A percentile compares a stretch with the other conserved stretches of the same genome.
These are phyloP conservation scores for Lactuca sativa DNA, from an alignment of 129 eudicot species.

Conservation along the genomic window DNA sequence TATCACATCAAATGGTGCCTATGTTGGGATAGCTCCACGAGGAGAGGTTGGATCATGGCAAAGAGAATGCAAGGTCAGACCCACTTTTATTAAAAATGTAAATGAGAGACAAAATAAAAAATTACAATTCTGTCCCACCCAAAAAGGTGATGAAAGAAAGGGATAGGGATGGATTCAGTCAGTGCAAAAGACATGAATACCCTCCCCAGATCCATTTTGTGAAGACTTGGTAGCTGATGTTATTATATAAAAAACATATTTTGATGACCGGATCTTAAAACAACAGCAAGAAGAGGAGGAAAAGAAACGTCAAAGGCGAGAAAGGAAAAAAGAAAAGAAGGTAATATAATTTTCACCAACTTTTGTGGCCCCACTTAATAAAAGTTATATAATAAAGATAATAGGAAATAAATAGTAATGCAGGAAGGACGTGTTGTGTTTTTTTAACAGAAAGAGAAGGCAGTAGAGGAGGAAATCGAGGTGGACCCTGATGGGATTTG, in stretches of 20 bases:
- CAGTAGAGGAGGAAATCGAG: slow-evolving; percentile 75
- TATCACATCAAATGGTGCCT: slow-evolving; percentile 33
- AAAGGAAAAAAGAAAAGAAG: slow-evolving; percentile 94
- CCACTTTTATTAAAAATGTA: no score
- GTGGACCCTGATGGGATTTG: slow-evolving; percentile 97
- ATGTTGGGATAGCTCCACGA: no score
- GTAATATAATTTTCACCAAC: slow-evolving; percentile 24
- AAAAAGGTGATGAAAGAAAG: no score
- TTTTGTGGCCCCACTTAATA: no score
- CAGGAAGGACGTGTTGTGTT: slow-evolving; percentile 20
- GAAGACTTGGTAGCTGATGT: slow-evolving; percentile 15
- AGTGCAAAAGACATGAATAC: no score
- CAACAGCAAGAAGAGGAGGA: slow-evolving; percentile 97
- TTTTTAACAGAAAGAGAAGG: slow-evolving; percentile 80
- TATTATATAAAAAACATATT: slow-evolving; percentile 42
- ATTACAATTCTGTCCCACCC: no score
- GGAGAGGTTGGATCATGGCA: no score
- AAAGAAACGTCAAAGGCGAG: slow-evolving; percentile 84
- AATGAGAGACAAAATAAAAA: no score
- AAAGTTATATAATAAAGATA: no score
- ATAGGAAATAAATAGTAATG: not conserved
- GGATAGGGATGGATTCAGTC: no score
- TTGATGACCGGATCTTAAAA: slow-evolving; percentile 87
- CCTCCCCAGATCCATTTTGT: not conserved
- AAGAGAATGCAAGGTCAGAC: no score